Conservation (phyloP, 1,284 basidiomycete genomes). For the Phaffia rhodozyma region DNA sequence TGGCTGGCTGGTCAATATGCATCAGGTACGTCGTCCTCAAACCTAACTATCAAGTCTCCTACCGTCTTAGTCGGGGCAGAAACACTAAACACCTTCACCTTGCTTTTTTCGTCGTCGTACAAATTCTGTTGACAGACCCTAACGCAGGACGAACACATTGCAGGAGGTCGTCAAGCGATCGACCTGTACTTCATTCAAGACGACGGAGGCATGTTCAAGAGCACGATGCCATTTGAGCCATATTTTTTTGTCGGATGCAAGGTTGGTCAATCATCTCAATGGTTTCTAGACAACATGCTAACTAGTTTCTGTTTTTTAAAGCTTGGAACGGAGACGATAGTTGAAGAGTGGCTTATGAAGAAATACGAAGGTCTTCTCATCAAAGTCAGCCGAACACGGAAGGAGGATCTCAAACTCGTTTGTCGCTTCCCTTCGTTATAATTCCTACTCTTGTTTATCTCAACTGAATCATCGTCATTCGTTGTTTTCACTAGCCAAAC, state of each 20-base stretch:
- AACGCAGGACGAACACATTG: constrained; percentile 67
- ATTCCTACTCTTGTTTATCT: background rate
- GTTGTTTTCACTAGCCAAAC: constrained; percentile 49
- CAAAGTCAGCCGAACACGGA: constrained; percentile 65
- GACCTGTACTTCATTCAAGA: constrained; percentile 98
- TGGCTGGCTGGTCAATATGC: constrained; percentile 98
- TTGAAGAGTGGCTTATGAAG: constrained; percentile 94
- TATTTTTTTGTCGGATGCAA: constrained; percentile 90
- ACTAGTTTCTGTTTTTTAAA: constrained; percentile 28
- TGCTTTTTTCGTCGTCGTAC: background rate
- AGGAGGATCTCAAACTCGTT: constrained; percentile 80
- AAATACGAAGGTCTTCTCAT: constrained; percentile 78
- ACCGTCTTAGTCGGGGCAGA: background rate
- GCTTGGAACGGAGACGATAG: constrained; percentile 74
- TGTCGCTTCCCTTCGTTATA: constrained; percentile 18
- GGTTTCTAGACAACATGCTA: background rate
- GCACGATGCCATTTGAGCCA: constrained; percentile 82
- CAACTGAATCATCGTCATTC: background rate
- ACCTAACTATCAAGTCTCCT: background rate
- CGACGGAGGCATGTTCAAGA: constrained; percentile 92
- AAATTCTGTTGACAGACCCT: constrained; percentile 48
- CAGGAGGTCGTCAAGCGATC: constrained; percentile 73
- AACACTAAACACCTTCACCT: background rate
- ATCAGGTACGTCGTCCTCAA: constrained; percentile 54
- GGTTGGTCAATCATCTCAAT: constrained; percentile 39